phyloP scores from a whole-genome alignment of 441 rosid genomes.

The Bruguiera hainesii region DNA sequence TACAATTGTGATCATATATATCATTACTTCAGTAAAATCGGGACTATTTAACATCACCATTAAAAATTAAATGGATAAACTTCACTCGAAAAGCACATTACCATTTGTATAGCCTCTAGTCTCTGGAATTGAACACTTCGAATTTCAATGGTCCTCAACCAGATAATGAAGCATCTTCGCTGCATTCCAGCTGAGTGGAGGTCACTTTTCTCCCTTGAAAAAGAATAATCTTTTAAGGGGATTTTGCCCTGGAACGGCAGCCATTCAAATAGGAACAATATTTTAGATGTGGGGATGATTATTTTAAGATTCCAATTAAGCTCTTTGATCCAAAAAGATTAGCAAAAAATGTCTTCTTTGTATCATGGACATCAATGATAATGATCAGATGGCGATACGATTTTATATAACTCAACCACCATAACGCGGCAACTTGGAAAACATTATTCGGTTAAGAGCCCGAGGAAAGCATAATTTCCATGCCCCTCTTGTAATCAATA shows the following conservation, averaged over 20 bases:
- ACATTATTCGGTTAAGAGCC: constrained; percentile 1
- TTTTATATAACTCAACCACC: background rate
- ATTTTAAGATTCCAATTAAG: background rate
- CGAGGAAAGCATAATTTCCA: background rate
- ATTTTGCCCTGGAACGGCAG: too few relatives aligned
- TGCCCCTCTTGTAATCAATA: too few relatives aligned
- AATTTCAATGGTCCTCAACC: background rate
- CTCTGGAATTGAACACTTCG: background rate
- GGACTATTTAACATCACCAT: too few relatives aligned
- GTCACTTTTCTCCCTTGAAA: background rate
- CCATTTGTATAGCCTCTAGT: constrained; percentile 8
- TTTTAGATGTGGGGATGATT: background rate
- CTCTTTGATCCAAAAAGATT: background rate
- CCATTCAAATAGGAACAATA: background rate
- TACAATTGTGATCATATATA: too few relatives aligned
- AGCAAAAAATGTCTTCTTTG: background rate
- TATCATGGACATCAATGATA: too few relatives aligned
- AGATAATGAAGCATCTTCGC: background rate
- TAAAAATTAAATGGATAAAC: background rate
- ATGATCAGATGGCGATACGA: too few relatives aligned
- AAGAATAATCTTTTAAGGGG: constrained; percentile 1
- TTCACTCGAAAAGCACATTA: constrained; percentile 8
- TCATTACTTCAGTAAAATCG: too few relatives aligned
- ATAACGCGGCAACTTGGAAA: background rate
- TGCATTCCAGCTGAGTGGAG: background rate